These are phyloP conservation scores for Pseudodiploospora longispora DNA, from an alignment of 2,329 filamentous ascomycete genomes.

Conservation along the genomic window DNA sequence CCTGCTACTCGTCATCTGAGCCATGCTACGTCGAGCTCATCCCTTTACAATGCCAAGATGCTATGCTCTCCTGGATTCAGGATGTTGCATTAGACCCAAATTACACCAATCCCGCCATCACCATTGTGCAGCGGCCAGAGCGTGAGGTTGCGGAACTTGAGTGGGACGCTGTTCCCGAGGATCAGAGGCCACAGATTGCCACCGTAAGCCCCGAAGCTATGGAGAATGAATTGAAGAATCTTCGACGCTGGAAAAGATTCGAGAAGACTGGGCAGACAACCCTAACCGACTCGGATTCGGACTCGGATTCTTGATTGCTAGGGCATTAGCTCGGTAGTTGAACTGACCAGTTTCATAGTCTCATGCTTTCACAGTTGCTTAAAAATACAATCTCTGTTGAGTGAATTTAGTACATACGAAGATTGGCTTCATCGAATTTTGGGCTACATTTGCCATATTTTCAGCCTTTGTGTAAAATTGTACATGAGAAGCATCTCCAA, in stretches of 20 bases:
- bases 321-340: too few species aligned
- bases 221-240: constrained; percentile 16
- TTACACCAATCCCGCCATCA: constrained; percentile 28
- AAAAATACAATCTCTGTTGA: too few species aligned
- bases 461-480: too few species aligned
- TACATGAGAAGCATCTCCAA: too few species aligned
- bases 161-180: constrained; percentile 23
- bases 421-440: too few species aligned
- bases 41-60: constrained; percentile 44
- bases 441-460: too few species aligned
- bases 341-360: too few species aligned
- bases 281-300: constrained; percentile 16
- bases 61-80: constrained; percentile 54
- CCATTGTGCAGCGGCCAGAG: not conserved
- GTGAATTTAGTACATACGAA: too few species aligned
- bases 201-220: constrained; percentile 13
- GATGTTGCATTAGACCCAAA: constrained; percentile 36
- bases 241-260: constrained; percentile 19
- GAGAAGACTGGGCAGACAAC: constrained; percentile 19
- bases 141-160: constrained; percentile 15
- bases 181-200: constrained; percentile 19
- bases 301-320: constrained; percentile 1
- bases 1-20: constrained; percentile 62
- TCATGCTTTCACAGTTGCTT: too few species aligned
- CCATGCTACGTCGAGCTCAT: constrained; percentile 50